Evolutionary conservation across 2,329 filamentous ascomycete species (phyloP), one percentile per base, ranked within the genome.

Genomic region (Diaporthe velutina): DNA sequence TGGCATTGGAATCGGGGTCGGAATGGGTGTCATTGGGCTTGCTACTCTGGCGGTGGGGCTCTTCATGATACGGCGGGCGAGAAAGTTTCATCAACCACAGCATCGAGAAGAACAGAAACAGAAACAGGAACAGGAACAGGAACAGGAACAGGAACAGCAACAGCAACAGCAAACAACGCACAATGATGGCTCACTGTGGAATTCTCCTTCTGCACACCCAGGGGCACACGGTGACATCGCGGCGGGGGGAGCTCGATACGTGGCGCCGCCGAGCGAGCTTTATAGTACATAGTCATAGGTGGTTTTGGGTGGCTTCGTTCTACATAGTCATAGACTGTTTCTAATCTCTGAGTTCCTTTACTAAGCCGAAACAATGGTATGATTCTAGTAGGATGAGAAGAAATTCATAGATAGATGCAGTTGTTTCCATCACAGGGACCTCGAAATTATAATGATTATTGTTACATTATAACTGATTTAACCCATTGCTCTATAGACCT

Each of bases 11-110:
- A 13, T 64, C 60, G 60, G 60, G 2, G 60, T 64, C 17, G 25
- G 40, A 4, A 13, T 64, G 25, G 40, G 60, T 13, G 28, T 64
- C 1, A 28, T 10, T 9, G 60, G 60, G 15, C 28, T 64, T 0
- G 25, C 10, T 2, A 10, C 40, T 5, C 5, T 64, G 25, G 25
- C 25, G 13, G 40, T 13, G 7, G 60, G 60, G 2, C 8, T 48
- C 19, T 64, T 33, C 9, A 64, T 64, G 25, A 64, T 64, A 40
- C 60, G 60, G 15, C 60, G 60, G 40, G 19, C 40, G n/a, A 33
- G 25, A 12, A 64, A 7, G 19, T 22, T 48, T 22, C 45, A 48
- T 22, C 45, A 22, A 1, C 19, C 45, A 48, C 45, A 1, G 45
- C 19, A 48, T 0, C 17, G 15, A 48, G 17, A 48, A 48, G 6